phyloP scores from a whole-genome alignment of 2,329 filamentous ascomycete species.

The Incumbomyces delicatus region DNA sequence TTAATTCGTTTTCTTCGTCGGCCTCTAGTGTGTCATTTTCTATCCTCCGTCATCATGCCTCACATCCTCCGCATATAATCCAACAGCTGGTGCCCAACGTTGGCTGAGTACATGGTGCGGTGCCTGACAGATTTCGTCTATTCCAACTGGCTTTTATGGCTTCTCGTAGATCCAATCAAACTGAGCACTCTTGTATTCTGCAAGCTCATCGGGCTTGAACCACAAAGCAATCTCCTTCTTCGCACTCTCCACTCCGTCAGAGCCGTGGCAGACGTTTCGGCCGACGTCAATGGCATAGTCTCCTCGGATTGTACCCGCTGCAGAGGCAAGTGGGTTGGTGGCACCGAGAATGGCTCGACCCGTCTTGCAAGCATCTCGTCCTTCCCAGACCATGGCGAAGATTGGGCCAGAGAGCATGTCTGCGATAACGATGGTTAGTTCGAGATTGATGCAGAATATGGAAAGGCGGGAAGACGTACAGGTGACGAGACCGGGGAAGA shows the following conservation, averaged over 20 bases:
- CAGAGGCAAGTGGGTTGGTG: slow-evolving; percentile 93
- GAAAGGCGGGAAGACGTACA: slow-evolving; percentile 49
- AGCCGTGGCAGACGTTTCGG: slow-evolving; percentile 99
- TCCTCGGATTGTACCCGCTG: slow-evolving; percentile 96
- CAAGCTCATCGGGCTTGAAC: slow-evolving; percentile 84
- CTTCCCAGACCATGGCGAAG: slow-evolving; percentile 99
- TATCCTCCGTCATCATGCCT: too few relatives aligned
- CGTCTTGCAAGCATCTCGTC: slow-evolving; percentile 97
- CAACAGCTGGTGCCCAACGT: too few relatives aligned
- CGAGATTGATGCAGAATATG: slow-evolving; percentile 2
- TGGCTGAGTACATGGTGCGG: too few relatives aligned
- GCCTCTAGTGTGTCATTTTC: too few relatives aligned
- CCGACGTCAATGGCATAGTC: slow-evolving; percentile 82
- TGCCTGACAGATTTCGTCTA: too few relatives aligned
- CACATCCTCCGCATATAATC: too few relatives aligned
- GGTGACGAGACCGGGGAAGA: slow-evolving; percentile 88
- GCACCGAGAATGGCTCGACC: slow-evolving; percentile 93
- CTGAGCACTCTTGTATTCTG: slow-evolving; percentile 74
- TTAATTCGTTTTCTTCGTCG: too few relatives aligned
- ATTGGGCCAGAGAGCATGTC: slow-evolving; percentile 97
- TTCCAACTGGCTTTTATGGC: slow-evolving; percentile 30
- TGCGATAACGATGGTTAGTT: slow-evolving; percentile 29
- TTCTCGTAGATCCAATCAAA: slow-evolving; percentile 98
- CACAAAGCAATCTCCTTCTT: slow-evolving; percentile 99
- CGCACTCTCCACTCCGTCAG: slow-evolving; percentile 95